Evolutionary conservation across 2,329 filamentous ascomycete species (phyloP), one percentile per base, ranked within the genome.

Genomic region (Leptographium procerum): DNA sequence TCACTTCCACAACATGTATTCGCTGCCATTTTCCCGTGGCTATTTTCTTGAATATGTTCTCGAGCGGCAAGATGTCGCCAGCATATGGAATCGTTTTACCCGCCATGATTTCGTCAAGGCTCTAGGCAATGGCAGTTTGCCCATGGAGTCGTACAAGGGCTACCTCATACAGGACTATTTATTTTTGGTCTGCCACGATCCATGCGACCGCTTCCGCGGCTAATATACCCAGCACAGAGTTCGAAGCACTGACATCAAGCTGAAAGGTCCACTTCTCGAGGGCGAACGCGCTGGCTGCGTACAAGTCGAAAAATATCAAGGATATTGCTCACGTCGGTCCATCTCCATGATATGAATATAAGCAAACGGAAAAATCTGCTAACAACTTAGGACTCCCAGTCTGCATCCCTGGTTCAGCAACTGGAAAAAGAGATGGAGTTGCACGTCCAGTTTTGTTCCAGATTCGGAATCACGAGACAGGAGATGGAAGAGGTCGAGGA

Each of bases 101-200:
- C 77, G 91, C 64, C 92, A 97, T 68, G 82, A 86, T 0, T 97
- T 97, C 67, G 88, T 95, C 48, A 76, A 85, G 66, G 82, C 80
- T 16, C 76, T 97, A 67, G 91, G 87, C 0, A 78, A 86, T 60
- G 91, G 90, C 0, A 86, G 81, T 9, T 75, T 97, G 24, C 86
- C 88, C 0, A 65, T 87, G 1, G 82, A 87, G 50, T 86, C 84
- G 0, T 97, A 96, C 76, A 94, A 91, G 70, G 81, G 87, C 45
- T 97, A 96, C 69, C 82, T 97, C 58, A 80, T 94, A 11, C 92
- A 97, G 66, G 92, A 97, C 67, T 96, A 96, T 66, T 77, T 96
- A 5, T 97, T 94, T 67, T 74, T 96, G 50, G 88, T 94, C 66
- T 48, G 77, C 2, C 31, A 29, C n/a, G n/a, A n/a, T 28, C 28